Percentiles rank a stretch among this genome's conserved stretches.
These are phyloP conservation scores for Lasiosphaeria ovina DNA, from an alignment of 495 filamentous ascomycete species.

Conservation along the genomic window DNA sequence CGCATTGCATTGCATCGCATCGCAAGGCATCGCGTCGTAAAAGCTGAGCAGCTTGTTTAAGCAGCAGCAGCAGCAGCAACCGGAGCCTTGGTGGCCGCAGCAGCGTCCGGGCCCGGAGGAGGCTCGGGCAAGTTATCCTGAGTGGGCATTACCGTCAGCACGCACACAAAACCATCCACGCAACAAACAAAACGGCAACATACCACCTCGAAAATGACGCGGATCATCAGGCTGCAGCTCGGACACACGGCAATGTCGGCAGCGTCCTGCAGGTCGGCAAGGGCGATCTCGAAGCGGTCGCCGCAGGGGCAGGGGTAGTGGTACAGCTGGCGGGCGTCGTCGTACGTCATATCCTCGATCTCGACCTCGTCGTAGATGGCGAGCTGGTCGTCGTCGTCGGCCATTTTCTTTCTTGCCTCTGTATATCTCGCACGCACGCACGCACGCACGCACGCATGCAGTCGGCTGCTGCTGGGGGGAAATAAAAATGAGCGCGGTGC, in stretches of 20 bases:
- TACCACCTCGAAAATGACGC: constrained; percentile 88
- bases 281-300: constrained; percentile 91
- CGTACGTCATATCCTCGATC: constrained; percentile 98
- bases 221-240: constrained; percentile 93
- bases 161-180: background rate
- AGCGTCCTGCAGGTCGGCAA: constrained; percentile 80
- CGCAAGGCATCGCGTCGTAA: no score
- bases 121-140: constrained; percentile 38
- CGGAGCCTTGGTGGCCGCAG: constrained; percentile 13
- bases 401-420: no score
- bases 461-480: no score
- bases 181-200: constrained; percentile 28
- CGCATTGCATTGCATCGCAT: no score
- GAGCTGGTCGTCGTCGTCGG: constrained; percentile 56
- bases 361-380: constrained; percentile 98
- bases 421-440: no score
- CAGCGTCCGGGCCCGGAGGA: constrained; percentile 3
- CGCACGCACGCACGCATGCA: no score
- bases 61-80: constrained; percentile 16
- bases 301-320: constrained; percentile 96
- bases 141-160: constrained; percentile 12
- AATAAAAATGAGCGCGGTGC: no score
- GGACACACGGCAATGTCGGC: constrained; percentile 94
- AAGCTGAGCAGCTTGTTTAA: no score
- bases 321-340: constrained; percentile 78